Evolutionary conservation across 2,329 filamentous ascomycete species (phyloP), one percentile per base, ranked within the genome.

Genomic region (Apiospora sp.): DNA sequence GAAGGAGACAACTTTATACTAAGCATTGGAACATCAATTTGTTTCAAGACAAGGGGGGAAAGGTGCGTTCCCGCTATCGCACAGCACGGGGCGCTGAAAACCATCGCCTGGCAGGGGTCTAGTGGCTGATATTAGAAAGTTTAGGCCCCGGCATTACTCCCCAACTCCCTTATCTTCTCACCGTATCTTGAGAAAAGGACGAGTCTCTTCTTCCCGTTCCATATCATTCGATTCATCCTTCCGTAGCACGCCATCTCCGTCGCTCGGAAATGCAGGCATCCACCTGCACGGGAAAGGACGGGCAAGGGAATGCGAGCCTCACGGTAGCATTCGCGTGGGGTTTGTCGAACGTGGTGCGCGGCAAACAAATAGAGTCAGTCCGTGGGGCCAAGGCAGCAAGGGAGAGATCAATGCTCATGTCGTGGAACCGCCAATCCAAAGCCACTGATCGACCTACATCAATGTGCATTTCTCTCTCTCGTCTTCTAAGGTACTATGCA

Each of bases 251-350:
- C 34, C 58, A 64, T n/a, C 12, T 41, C 58, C 3, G 34, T 13
- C 58, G 19, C 0, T 64, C 30, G 58, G 30, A 12, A 22, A 24
- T 64, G 58, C 58, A 41, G 34, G 58, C 6, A 6, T 19, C 58
- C 58, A 34, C 12, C 34, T 8, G 19, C 58, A 22, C 58, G 14
- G 58, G 30, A n/a, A n/a, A 64, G 10, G 19, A 41, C 13, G 4
- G 58, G 58, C 34, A 64, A 41, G 19, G 58, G 30, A 64, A 41
- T 64, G 58, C 58, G 58, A 64, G 58, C 58, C 58, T 41, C 58
- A 64, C 10, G 34, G 58, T 41, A 41, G 19, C 58, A 64, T 64
- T 64, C 34, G 34, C 22, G 34, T 64, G 58, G 58, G 58, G 34
- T 58, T 58, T 19, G 27, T 16, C 54, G 27, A 34, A 61, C 30